Conservation (phyloP, 306 rosid species). For the Trifolium dubium region DNA sequence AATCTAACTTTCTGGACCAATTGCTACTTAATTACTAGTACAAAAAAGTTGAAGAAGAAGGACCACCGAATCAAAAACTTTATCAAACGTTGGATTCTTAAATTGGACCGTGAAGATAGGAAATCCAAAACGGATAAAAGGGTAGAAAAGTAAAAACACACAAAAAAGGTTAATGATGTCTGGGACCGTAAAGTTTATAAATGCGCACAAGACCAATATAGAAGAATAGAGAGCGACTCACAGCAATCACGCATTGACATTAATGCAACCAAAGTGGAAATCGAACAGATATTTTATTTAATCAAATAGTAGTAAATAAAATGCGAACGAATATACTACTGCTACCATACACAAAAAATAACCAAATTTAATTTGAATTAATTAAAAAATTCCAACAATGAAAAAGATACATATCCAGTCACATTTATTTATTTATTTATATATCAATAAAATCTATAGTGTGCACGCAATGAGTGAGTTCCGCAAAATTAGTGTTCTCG, state of each 20-base stretch:
- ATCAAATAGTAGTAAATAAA: not conserved
- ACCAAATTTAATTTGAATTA: no score
- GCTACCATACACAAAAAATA: no score
- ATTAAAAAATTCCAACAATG: no score
- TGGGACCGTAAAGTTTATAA: slow-evolving; percentile 69
- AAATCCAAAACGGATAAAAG: not conserved
- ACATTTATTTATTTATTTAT: no score
- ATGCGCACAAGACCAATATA: slow-evolving; percentile 26
- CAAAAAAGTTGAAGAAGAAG: not conserved
- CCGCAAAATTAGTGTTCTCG: slow-evolving; percentile 49
- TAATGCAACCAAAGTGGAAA: slow-evolving; percentile 43
- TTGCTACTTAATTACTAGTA: not conserved
- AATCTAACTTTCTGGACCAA: not conserved
- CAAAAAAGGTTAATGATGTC: not conserved
- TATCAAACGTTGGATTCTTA: slow-evolving; percentile 12
- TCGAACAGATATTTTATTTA: not conserved
- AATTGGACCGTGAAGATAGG: slow-evolving; percentile 14
- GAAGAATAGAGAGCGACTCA: slow-evolving; percentile 51
- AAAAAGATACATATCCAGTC: not conserved
- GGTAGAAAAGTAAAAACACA: slow-evolving; percentile 39
- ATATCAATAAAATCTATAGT: not conserved
- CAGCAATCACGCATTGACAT: slow-evolving; percentile 47
- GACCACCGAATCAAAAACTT: not conserved
- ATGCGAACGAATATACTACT: not conserved
- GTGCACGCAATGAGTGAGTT: slow-evolving; percentile 1